Evolutionary conservation across 2,329 filamentous ascomycete species (phyloP), one percentile per base, ranked within the genome.

Genomic region (Epichloe uncinata): DNA sequence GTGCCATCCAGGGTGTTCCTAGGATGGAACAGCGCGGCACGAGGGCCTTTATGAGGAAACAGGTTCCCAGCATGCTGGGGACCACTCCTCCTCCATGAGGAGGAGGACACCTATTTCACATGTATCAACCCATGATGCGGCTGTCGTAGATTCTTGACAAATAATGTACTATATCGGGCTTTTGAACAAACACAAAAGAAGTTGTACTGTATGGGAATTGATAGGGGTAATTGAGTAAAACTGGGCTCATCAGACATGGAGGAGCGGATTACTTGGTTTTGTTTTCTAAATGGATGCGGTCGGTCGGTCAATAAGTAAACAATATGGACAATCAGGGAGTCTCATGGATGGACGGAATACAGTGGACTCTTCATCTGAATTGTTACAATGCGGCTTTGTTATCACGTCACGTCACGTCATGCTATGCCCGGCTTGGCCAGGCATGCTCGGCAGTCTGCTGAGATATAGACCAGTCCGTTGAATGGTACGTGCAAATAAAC

Each of bases 1-100:
- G 90, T 51, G 82, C 87, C 54, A 91, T 95, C 38, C 88, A 95
- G 64, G 90, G 90, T 36, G 82, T 89, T n/a, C 89, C 89, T 22
- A 70, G 78, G 35, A 73, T 75, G 16, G 75, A 78, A 52, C 71
- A 73, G 50, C 70, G 71, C n/a, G 65, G 73, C 34, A 67, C 67
- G 7, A 69, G 70, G 38, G 73, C 73, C 30, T 65, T 81, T 45
- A 59, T 75, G 48, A 65, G 77, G 55, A 81, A 81, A 60, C 77
- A 80, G 58, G 77, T 81, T 22, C 67, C 70, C 18, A 72, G 68
- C 54, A 72, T 72, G 69, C 56, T 72, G 41, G 70, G 70, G 37
- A 66, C 66, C 4, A 68, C 68, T 5, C 68, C 69, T 12, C 66
- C 67, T 6, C 56, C 66, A 50, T 70, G n/a, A n/a, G n/a, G 58